Conservation (phyloP, 2,329 filamentous ascomycete genomes). For the Pseudogymnoascus sp. region DNA sequence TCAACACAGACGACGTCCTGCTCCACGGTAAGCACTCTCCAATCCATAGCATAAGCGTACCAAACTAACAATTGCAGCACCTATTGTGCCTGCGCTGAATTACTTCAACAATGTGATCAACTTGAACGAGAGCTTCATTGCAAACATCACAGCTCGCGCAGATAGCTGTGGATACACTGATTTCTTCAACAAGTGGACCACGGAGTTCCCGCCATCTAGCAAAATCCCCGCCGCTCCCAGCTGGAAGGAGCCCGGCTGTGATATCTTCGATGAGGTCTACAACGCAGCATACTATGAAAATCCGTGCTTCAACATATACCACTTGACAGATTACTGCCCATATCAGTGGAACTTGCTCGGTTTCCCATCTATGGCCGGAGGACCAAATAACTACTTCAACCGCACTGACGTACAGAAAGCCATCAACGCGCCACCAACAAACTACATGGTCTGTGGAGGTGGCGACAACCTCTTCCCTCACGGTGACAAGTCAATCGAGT, state of each 20-base stretch:
- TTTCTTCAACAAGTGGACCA: constrained; percentile 40
- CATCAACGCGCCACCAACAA: constrained; percentile 47
- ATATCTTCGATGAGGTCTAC: constrained; percentile 36
- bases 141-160: constrained; percentile 37
- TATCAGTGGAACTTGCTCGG: constrained; percentile 25
- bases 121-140: constrained; percentile 45
- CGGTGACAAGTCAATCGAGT: constrained; percentile 42
- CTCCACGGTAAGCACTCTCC: constrained; percentile 16
- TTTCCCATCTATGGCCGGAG: constrained; percentile 43
- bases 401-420: constrained; percentile 52
- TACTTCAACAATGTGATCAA: constrained; percentile 44
- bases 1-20: constrained; percentile 32
- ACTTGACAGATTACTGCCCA: constrained; percentile 45
- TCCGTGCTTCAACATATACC: constrained; percentile 61
- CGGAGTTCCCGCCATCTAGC: constrained; percentile 52
- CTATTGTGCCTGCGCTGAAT: constrained; percentile 44
- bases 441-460: constrained; percentile 48
- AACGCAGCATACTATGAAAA: constrained; percentile 48
- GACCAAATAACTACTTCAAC: constrained; percentile 55
- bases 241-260: constrained; percentile 18
- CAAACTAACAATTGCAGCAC: constrained; percentile 17
- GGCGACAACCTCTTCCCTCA: constrained; percentile 38
- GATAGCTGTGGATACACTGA: constrained; percentile 47
- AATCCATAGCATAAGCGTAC: neutral
- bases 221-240: constrained; percentile 38